Base-by-base conservation (phyloP, 192 early-diverging fungal genomes). In the Coemansia sp. region DNA sequence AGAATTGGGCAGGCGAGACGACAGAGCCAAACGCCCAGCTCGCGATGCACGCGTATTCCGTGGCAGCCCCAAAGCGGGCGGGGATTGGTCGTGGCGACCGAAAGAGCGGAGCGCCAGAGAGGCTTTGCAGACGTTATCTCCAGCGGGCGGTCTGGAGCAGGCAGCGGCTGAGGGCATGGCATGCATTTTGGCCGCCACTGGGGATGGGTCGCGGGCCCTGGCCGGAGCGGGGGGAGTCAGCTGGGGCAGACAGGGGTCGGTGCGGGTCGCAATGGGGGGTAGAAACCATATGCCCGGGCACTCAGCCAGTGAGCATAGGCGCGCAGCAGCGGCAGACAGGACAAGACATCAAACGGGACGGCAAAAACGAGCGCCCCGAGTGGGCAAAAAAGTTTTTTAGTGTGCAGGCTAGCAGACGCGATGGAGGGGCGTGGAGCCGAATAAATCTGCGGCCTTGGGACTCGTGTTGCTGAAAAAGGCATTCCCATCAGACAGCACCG, bases 401-500 rank as follows among this genome's bases (percentile, higher is more conserved):
- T 52, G 61, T 54, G 61, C 61, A 63, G 61, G 55, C 63, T 64
- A 52, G 60, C 58, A 62, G 38, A 56, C 43, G 38, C 29, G 66
- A 59, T 43, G 29, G 29, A 23, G 54, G 49, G 53, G 51, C 50
- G 51, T 61, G 60, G 65, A 62, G 57, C 65, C 66, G 62, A 73
- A 73, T 73, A 73, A 73, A 73, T 73, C 65, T 67, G 61, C 61
- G 62, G 65, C 65, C 65, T 63, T 63, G 48, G 71, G 47, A 56
- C 65, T 66, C 38, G 61, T 37, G 19, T 73, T 73, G 66, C 71
- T 73, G 65, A 73, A 73, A 73, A 73, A 62, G 62, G 65, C 25
- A 63, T 60, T 73, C 19, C 52, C 67, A 52, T 51, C 71, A 23
- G 49, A 24, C 61, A 58, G 55, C 58, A 59, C n/a, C 29, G 53